Conservation (phyloP, 805 yeast genomes). For the Zygosaccharomyces gambellarensis region DNA sequence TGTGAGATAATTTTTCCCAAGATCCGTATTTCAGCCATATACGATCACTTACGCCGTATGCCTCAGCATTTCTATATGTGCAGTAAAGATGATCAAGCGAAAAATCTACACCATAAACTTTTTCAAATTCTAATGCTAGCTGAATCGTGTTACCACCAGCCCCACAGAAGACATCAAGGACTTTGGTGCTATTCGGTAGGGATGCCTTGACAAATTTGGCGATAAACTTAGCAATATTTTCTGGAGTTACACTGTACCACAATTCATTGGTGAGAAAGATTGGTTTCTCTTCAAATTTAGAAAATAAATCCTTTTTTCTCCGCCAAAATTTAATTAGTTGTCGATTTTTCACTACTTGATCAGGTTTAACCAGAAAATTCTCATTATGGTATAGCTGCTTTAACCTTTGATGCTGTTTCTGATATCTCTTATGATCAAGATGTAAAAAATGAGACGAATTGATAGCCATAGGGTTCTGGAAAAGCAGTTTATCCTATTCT, state of each 20-base stretch:
- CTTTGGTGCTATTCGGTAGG: constrained; percentile 43
- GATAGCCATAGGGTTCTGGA: background rate
- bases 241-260: constrained; percentile 90
- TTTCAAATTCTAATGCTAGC: constrained; percentile 54
- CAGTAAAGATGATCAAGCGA: constrained; percentile 59
- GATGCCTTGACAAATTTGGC: constrained; percentile 51
- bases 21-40: constrained; percentile 47
- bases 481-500: no score
- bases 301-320: constrained; percentile 55
- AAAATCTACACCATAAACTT: constrained; percentile 59
- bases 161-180: constrained; percentile 75
- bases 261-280: constrained; percentile 64
- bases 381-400: constrained; percentile 12
- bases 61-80: constrained; percentile 56
- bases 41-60: constrained; percentile 54
- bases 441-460: constrained; percentile 18
- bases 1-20: constrained; percentile 34
- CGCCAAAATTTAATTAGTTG: constrained; percentile 51
- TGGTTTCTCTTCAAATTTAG: constrained; percentile 56
- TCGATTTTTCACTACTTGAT: constrained; percentile 13
- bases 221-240: constrained; percentile 55
- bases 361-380: constrained; percentile 17
- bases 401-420: constrained; percentile 20
- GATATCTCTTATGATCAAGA: constrained; percentile 17
- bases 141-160: constrained; percentile 87